Evolutionary conservation across 1,284 basidiomycete genomes (phyloP).

Genomic region (Fistulinella cinereoalba): DNA sequence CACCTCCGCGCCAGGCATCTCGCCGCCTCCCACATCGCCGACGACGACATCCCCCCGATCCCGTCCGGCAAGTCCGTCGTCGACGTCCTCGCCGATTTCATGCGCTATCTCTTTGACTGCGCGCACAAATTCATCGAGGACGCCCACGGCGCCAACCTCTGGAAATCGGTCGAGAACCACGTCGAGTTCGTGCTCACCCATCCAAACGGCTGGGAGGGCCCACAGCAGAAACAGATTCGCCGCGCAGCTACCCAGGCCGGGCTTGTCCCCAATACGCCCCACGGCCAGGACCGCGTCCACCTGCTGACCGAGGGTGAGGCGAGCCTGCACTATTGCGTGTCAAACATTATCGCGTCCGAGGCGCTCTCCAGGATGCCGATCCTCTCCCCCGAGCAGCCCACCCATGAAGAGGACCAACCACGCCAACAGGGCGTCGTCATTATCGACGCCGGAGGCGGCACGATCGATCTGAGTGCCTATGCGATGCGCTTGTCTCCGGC

Average conservation of each 20-base stretch:
- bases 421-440: slow-evolving; percentile 43
- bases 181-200: slow-evolving; percentile 41
- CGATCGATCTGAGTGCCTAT: slow-evolving; percentile 54
- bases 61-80: slow-evolving; percentile 46
- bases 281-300: slow-evolving; percentile 36
- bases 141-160: slow-evolving; percentile 43
- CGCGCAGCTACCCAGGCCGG: slow-evolving; percentile 35
- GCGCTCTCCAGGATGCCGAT: slow-evolving; percentile 30
- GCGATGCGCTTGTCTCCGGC: slow-evolving; percentile 31
- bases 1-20: slow-evolving; percentile 45
- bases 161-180: slow-evolving; percentile 34
- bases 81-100: slow-evolving; percentile 52
- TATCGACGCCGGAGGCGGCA: slow-evolving; percentile 59
- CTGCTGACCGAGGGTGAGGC: slow-evolving; percentile 54
- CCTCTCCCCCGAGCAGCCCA: slow-evolving; percentile 12
- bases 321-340: slow-evolving; percentile 46
- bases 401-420: slow-evolving; percentile 23
- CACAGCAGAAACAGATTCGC: slow-evolving; percentile 41
- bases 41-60: slow-evolving; percentile 41
- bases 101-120: slow-evolving; percentile 48
- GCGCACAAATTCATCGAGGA: slow-evolving; percentile 48
- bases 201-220: slow-evolving; percentile 47
- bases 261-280: slow-evolving; percentile 29
- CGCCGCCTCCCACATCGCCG: slow-evolving; percentile 23
- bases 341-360: slow-evolving; percentile 36